Percentiles rank a stretch among this genome's conserved stretches.
These are phyloP conservation scores for Salix koriyanagi DNA, from an alignment of 345 rosid species.

Conservation along the genomic window DNA sequence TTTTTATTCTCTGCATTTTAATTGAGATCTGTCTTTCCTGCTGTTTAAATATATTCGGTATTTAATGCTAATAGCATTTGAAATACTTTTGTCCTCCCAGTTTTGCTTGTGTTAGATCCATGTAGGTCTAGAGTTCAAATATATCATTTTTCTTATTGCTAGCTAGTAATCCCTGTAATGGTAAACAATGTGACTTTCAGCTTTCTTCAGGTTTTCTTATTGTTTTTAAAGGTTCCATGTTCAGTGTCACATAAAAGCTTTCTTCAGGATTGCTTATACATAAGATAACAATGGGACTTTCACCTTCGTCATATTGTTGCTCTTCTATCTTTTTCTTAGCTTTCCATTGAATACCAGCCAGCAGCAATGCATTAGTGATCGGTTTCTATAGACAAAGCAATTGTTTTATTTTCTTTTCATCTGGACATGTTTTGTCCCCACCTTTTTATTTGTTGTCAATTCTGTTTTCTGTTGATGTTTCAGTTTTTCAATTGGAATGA, in stretches of 20 bases:
- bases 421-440: too few species aligned
- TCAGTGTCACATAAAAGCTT: not conserved
- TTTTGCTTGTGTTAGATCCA: not conserved
- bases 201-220: too few species aligned
- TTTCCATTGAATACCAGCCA: not conserved
- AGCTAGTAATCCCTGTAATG: not conserved
- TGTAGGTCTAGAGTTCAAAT: not conserved
- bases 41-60: not conserved
- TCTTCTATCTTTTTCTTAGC: not conserved
- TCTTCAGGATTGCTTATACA: not conserved
- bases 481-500: too few species aligned
- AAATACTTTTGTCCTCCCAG: not conserved
- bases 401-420: too few species aligned
- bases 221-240: not conserved
- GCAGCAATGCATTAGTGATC: not conserved
- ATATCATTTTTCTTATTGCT: not conserved
- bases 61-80: not conserved
- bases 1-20: not conserved
- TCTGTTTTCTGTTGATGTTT: fast-evolving
- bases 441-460: not conserved
- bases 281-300: not conserved
- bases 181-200: not conserved
- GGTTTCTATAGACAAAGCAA: not conserved
- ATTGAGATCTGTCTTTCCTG: not conserved
- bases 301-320: not conserved